Evolutionary conservation across 2,329 filamentous ascomycete species (phyloP), one percentile per base, ranked within the genome.

Genomic region (Scytalidium sp.): DNA sequence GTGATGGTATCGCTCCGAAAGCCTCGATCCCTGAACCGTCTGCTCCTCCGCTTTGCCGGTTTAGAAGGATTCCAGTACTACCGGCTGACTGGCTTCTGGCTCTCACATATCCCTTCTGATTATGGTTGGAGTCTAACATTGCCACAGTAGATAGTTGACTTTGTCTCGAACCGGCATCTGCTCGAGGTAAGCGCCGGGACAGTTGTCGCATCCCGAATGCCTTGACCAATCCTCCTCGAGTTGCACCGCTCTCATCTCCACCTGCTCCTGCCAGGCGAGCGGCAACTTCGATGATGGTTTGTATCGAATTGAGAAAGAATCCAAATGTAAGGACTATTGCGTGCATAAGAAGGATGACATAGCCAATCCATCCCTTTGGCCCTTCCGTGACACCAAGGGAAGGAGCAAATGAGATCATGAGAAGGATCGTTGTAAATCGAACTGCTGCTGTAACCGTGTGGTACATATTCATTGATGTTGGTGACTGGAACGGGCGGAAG

Each of bases 401-500:
- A 1, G 93, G 90, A 11, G 92, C 83, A 66, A 99, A 99, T 1
- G 92, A 77, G 27, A 91, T 81, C 75, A 88, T 90, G 48, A 93
- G 72, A 48, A 93, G 73, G 43, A 91, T 79, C 0, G 87, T 87
- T 43, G 89, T 70, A 25, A 97, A 85, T 27, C 94, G 84, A 13
- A 96, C 74, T 2, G 79, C 72, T 1, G 91, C 83, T 67, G 97
- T 96, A 54, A 91, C 83, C 2, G 87, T 89, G 61, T 97, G 92
- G 59, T 97, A 97, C 9, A 90, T 83, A 64, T 97, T 97, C 94
- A 99, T 99, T 22, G 93, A 97, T 0, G 94, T 97, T 19, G 92
- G 84, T 2, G 85, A 84, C 53, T 93, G 86, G 63, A 95, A 99
- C 0, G 94, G 94, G 15, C 88, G 84, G 72, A 97, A 96, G 7